A percentile compares a stretch with the other conserved stretches of the same genome.
Conservation (phyloP, 2,329 filamentous ascomycete genomes). For the Achaetomium macrosporum region DNA sequence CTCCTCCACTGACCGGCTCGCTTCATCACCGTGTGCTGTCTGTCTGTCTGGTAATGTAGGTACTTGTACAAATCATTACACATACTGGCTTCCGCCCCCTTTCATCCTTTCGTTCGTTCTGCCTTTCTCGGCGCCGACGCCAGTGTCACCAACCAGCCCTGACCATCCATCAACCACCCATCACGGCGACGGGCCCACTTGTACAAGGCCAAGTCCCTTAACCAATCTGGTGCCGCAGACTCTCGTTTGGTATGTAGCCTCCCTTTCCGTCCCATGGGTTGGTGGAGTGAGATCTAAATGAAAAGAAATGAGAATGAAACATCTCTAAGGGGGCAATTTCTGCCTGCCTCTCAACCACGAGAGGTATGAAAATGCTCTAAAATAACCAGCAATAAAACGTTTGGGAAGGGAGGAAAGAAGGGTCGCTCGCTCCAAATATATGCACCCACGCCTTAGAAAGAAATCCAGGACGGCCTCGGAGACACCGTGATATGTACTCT, state of each 20-base stretch:
- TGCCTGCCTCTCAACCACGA: not conserved
- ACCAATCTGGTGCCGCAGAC: conserved; percentile 10
- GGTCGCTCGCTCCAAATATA: conserved; percentile 10
- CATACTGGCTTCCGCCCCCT: too few species aligned
- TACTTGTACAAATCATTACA: too few species aligned
- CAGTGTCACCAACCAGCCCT: too few species aligned
- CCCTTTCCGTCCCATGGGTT: not conserved
- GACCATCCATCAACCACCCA: not conserved
- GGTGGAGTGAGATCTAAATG: not conserved
- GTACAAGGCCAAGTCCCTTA: not conserved
- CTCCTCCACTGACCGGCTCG: too few species aligned
- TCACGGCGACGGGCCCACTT: not conserved
- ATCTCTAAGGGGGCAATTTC: not conserved
- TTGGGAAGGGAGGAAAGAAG: not conserved
- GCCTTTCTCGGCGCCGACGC: too few species aligned
- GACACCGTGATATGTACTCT: not conserved
- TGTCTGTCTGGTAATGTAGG: too few species aligned
- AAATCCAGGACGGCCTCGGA: not conserved
- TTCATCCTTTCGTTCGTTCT: too few species aligned
- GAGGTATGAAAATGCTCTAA: not conserved
- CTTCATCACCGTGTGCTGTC: too few species aligned
- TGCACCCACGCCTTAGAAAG: not conserved
- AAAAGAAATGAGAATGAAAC: not conserved
- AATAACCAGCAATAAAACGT: not conserved
- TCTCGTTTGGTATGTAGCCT: not conserved